Conservation (phyloP, 352 stramenopile genomes). For the Aphanomyces astaci region DNA sequence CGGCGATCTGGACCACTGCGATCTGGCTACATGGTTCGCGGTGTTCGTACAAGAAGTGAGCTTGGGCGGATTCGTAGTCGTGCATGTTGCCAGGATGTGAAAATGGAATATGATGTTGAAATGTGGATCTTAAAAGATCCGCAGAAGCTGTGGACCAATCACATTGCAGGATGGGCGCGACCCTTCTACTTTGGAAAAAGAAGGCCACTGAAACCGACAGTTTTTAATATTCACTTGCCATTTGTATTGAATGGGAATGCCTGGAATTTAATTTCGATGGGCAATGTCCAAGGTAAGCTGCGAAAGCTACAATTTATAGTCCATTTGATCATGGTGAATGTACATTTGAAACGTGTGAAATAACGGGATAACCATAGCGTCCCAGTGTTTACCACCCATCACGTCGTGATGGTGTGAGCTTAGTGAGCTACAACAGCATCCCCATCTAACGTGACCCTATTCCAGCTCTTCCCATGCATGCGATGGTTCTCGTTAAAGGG, state of each 20-base stretch:
- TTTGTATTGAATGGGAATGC: too few species aligned
- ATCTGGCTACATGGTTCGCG: conserved; percentile 77
- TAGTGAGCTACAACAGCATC: too few species aligned
- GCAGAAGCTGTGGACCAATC: conserved; percentile 4
- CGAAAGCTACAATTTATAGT: conserved; percentile 4
- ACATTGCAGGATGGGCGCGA: background rate
- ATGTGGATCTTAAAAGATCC: conserved; percentile 12
- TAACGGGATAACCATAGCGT: too few species aligned
- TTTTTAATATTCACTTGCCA: background rate
- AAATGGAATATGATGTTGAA: conserved; percentile 13
- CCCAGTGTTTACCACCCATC: too few species aligned
- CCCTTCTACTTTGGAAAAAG: conserved; percentile 10
- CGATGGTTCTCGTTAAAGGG: too few species aligned
- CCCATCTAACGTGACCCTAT: too few species aligned
- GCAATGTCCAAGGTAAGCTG: background rate
- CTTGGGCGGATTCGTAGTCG: conserved; percentile 62
- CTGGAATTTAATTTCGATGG: background rate
- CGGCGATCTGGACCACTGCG: conserved; percentile 58
- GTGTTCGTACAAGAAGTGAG: conserved; percentile 78
- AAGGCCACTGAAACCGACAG: too few species aligned
- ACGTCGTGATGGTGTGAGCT: too few species aligned
- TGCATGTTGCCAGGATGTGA: conserved; percentile 34
- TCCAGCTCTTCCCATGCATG: too few species aligned
- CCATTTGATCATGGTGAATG: too few species aligned
- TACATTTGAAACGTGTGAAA: too few species aligned